phyloP scores from a whole-genome alignment of 345 rosid species.

The Rubroshorea leprosula region DNA sequence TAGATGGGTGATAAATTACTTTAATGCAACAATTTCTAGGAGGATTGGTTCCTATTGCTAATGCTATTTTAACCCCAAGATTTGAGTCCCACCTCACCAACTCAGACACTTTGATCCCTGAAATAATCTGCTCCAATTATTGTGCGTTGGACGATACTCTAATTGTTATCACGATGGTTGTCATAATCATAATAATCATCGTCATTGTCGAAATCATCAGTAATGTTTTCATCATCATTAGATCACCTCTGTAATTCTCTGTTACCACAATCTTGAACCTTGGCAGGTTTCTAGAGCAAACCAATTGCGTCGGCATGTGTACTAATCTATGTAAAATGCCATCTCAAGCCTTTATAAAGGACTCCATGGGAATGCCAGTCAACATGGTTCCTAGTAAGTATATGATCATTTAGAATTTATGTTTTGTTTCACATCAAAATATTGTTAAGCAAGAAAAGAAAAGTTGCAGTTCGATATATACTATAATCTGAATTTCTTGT shows the following conservation, averaged over 20 bases:
- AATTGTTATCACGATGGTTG: constrained; percentile 23
- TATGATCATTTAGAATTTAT: not conserved
- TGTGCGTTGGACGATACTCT: constrained; percentile 22
- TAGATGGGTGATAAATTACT: no score
- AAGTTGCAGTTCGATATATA: constrained; percentile 5
- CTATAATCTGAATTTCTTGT: constrained; percentile 6
- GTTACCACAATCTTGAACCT: not conserved
- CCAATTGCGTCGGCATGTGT: constrained; percentile 88
- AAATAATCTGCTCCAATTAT: constrained; percentile 36
- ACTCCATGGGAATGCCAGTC: constrained; percentile 77
- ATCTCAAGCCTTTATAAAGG: constrained; percentile 67
- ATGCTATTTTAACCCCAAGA: constrained; percentile 1
- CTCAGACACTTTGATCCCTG: constrained; percentile 22
- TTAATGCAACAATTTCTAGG: no score
- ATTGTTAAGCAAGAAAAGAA: not conserved
- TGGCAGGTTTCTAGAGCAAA: constrained; percentile 78
- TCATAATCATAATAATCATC: constrained; percentile 15
- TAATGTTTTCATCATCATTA: constrained; percentile 17
- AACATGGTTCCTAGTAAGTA: constrained; percentile 87
- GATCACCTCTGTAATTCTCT: constrained; percentile 16
- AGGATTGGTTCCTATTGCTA: no score
- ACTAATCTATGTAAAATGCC: constrained; percentile 84
- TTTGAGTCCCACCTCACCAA: constrained; percentile 33
- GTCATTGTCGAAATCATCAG: constrained; percentile 21
- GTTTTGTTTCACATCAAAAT: not conserved